phyloP scores from a whole-genome alignment of 208 protist species.

The Trichomonas gallinae region DNA sequence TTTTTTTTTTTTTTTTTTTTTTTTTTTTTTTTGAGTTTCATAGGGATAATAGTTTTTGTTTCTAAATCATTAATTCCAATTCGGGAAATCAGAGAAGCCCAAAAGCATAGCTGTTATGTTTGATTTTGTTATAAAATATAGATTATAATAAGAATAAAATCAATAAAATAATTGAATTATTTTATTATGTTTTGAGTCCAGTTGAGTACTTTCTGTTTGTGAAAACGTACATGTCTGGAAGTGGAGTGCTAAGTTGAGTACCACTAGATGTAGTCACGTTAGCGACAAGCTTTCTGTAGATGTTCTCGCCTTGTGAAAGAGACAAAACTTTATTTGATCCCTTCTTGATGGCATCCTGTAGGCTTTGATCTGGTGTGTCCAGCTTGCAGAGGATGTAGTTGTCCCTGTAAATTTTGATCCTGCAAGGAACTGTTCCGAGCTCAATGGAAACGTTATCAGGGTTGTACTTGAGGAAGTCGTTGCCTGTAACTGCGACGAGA shows the following conservation, averaged over 20 bases:
- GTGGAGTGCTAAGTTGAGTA: background rate
- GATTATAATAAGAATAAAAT: too few relatives aligned
- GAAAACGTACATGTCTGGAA: background rate
- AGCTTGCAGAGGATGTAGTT: background rate
- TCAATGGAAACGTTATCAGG: background rate
- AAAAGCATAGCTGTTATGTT: too few relatives aligned
- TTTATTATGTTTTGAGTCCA: too few relatives aligned
- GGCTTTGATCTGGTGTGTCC: background rate
- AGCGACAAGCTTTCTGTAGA: background rate
- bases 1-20: too few relatives aligned
- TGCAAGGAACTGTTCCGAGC: background rate
- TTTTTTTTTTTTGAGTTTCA: too few relatives aligned
- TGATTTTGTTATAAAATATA: too few relatives aligned
- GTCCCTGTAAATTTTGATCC: background rate
- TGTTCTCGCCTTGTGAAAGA: background rate
- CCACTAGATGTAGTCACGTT: background rate
- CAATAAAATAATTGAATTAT: too few relatives aligned
- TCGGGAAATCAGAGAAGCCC: too few relatives aligned
- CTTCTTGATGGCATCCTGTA: background rate
- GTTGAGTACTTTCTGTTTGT: background rate
- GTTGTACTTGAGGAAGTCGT: background rate
- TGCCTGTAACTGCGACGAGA: background rate
- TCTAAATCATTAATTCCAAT: too few relatives aligned
- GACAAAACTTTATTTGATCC: background rate
- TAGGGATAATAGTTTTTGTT: too few relatives aligned